Base-by-base conservation (phyloP, 1,284 basidiomycete genomes). In the Trichosporon inkin region DNA sequence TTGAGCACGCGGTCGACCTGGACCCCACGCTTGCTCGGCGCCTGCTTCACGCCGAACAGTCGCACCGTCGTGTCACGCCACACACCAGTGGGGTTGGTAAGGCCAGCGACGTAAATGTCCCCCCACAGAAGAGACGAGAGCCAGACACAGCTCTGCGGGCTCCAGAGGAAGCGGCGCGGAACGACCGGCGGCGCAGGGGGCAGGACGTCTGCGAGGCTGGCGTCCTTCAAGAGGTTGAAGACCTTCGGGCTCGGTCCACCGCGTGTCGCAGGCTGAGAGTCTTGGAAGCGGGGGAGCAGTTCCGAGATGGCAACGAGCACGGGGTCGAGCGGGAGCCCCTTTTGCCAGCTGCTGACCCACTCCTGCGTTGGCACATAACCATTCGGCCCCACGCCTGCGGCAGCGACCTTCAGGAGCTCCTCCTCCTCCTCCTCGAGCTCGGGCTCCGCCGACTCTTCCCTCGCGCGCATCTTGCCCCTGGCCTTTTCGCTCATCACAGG, bases 311-410 rank as follows among this genome's bases (percentile, higher is more conserved):
- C 80, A 10, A 95, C 79, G 79, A 93, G 85, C 28, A 95, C 86
- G 1, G 85, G 81, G 73, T 95, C 92, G 32, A 97, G 82, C 5
- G 92, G 92, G 8, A 80, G 70, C 1, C 76, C 77, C 58, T 78
- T 78, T 44, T 71, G 63, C 80, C 85, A 74, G 38, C 72, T 74
- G 28, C 76, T 71, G 61, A 91, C 91, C 92, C 93, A 97, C 84
- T 91, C 90, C 73, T 95, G 90, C 2, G 91, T 94, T 7, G 93
- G 92, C 4, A 92, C 82, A 76, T 95, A 97, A 1, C 91, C 90
- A 72, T 90, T 92, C 62, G 88, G 82, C 19, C 90, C 90, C 19
- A 92, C 83, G 7, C 85, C 86, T 8, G 82, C 81, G 28, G 84
- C 81, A 14, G 86, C 85, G 28, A 86, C 76, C 53, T 83, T 82